A percentile compares a stretch with the other conserved stretches of the same genome.
phyloP scores from a whole-genome alignment of 208 protist genomes.

The Tritrichomonas musculus region DNA sequence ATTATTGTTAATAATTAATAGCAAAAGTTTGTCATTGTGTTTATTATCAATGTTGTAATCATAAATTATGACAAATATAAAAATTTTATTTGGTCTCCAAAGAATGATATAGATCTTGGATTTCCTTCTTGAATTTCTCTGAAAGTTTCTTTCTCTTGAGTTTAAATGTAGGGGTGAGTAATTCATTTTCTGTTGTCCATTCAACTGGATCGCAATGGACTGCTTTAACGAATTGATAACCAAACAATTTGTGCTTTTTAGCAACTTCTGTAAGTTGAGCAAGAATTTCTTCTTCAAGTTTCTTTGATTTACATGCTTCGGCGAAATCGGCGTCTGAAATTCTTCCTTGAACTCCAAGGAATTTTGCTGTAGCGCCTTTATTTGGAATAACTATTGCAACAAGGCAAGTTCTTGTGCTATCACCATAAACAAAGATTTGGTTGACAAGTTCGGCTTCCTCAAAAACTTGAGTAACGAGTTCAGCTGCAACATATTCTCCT shows the following conservation, averaged over 20 bases:
- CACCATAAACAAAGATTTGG: constrained; percentile 39
- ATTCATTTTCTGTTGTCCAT: not conserved
- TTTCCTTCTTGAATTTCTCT: not conserved
- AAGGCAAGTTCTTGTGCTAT: constrained; percentile 49
- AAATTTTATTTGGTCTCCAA: too few relatives aligned
- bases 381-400: constrained; percentile 59
- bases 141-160: not conserved
- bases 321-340: not conserved
- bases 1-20: too few relatives aligned
- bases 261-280: not conserved
- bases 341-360: not conserved
- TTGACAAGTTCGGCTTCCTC: not conserved
- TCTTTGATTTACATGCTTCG: not conserved
- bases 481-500: constrained; percentile 44
- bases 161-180: not conserved
- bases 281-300: not conserved
- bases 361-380: not conserved
- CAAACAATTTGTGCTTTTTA: not conserved
- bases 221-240: not conserved
- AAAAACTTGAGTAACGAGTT: not conserved
- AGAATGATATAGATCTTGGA: not conserved
- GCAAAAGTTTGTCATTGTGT: too few relatives aligned
- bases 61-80: too few relatives aligned
- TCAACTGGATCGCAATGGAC: not conserved
- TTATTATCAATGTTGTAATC: too few relatives aligned